phyloP scores from a whole-genome alignment of 495 filamentous ascomycete genomes.

The Zalerion maritima region DNA sequence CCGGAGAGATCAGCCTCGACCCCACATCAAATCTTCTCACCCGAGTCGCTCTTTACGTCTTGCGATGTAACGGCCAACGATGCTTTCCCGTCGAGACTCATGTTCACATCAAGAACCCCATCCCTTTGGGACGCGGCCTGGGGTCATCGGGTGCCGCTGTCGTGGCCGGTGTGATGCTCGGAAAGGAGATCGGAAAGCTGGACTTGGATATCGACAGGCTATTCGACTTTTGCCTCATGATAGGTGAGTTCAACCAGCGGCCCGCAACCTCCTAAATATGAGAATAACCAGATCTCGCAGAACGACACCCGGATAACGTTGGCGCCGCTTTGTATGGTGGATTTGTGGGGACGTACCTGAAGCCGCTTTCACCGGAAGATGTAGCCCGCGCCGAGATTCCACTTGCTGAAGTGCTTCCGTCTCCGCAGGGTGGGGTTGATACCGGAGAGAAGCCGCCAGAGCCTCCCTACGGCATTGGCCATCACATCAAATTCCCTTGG shows the following conservation, averaged over 20 bases:
- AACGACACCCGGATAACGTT: slow-evolving; percentile 94
- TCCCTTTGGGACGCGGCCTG: slow-evolving; percentile 78
- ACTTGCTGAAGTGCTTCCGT: slow-evolving; percentile 81
- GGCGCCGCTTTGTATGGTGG: slow-evolving; percentile 89
- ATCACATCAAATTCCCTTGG: slow-evolving; percentile 87
- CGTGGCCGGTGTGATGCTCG: slow-evolving; percentile 82
- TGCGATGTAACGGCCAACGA: slow-evolving; percentile 74
- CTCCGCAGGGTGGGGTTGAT: slow-evolving; percentile 73
- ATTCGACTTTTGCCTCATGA: slow-evolving; percentile 93
- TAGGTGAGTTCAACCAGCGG: slow-evolving; percentile 31
- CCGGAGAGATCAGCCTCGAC: slow-evolving; percentile 57
- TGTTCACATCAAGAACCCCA: slow-evolving; percentile 85
- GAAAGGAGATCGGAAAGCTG: slow-evolving; percentile 74
- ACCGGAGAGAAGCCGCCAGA: slow-evolving; percentile 70
- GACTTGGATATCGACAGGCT: slow-evolving; percentile 66
- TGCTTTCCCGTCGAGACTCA: slow-evolving; percentile 73
- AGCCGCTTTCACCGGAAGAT: slow-evolving; percentile 74
- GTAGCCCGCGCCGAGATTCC: slow-evolving; percentile 81
- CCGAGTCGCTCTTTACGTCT: slow-evolving; percentile 77
- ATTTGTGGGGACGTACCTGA: slow-evolving; percentile 92
- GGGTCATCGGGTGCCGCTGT: slow-evolving; percentile 90
- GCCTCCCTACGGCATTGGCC: slow-evolving; percentile 81
- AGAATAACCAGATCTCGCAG: slow-evolving; percentile 23
- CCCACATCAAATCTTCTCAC: slow-evolving; percentile 83
- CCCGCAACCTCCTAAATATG: background rate